Evolutionary conservation across 495 filamentous ascomycete species (phyloP).

Genomic region (Clohesyomyces aquaticus): DNA sequence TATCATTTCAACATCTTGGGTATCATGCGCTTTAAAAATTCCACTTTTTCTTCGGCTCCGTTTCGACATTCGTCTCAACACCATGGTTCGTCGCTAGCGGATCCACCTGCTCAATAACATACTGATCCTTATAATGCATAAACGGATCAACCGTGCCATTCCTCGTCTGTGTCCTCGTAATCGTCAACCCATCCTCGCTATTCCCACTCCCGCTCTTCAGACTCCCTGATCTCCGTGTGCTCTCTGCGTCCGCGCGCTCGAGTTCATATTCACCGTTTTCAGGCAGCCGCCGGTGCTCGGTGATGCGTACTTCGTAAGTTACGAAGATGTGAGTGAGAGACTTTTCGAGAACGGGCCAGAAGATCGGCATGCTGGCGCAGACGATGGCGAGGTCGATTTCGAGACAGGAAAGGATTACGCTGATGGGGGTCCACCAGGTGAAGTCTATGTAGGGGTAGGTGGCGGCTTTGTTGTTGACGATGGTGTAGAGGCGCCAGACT

Average conservation of each 20-base stretch:
- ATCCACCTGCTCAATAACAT: slow-evolving; percentile 22
- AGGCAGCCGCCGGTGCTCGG: slow-evolving; percentile 13
- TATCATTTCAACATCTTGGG: neutral
- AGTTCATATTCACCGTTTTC: slow-evolving; percentile 19
- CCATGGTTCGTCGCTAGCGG: slow-evolving; percentile 6
- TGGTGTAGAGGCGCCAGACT: slow-evolving; percentile 31
- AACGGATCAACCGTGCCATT: neutral
- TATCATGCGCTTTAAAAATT: slow-evolving; percentile 7
- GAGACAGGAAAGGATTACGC: slow-evolving; percentile 29
- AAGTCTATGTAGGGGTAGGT: slow-evolving; percentile 33
- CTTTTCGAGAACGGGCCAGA: slow-evolving; percentile 35
- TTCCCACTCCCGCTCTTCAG: slow-evolving; percentile 17
- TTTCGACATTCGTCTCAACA: slow-evolving; percentile 22
- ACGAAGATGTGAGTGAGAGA: slow-evolving; percentile 29
- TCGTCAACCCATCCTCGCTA: slow-evolving; percentile 18
- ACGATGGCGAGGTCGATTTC: slow-evolving; percentile 36
- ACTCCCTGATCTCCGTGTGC: slow-evolving; percentile 2
- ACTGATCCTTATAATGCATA: slow-evolving; percentile 28
- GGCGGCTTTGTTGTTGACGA: slow-evolving; percentile 19
- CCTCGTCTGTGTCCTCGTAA: slow-evolving; percentile 6
- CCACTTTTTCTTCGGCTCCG: slow-evolving; percentile 18
- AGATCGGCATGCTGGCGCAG: slow-evolving; percentile 34
- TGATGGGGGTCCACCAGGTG: slow-evolving; percentile 29
- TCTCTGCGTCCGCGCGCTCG: neutral
- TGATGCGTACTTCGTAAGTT: slow-evolving; percentile 32